Base-by-base conservation (phyloP, 164 flowering plant genomes). In the Nymphaea thermarum region DNA sequence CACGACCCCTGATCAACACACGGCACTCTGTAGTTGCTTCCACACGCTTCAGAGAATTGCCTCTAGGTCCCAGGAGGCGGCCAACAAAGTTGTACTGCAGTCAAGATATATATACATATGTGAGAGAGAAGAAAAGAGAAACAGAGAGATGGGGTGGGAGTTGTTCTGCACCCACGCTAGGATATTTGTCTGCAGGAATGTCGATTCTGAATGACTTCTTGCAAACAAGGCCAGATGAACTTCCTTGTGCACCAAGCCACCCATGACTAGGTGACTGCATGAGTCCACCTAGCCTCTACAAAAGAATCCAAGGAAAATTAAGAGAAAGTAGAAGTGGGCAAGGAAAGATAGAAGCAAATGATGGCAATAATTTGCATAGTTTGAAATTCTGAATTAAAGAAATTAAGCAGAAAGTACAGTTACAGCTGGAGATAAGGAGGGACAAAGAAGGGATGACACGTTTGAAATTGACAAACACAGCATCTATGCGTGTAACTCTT, bases 1-100 rank as follows among this genome's bases (percentile, higher is more conserved):
- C 99, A 71, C 88, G 88, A 6, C 99, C 99, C 78, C 99, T 82
- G 61, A 94, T 94, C 76, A 94, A 70, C 71, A 94, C 95, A 66
- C 96, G 98, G 67, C 99, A 94, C 12, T 94, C 96, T n/a, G 98
- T 94, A 76, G 66, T 90, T 74, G 93, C 96, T 84, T 94, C 99
- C 72, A 94, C 96, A 45, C 98, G 82, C 80, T 94, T 94, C 65
- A 94, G 89, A 74, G 99, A 94, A 82, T 91, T 88, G 63, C 99
- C 99, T 71, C 99, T 85, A 36, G 99, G 99, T 44, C 99, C 99
- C 69, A 94, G 96, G 70, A 94, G 96, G 43, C 99, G 98, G n/a
- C 99, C 99, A 64, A 94, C 99, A 87, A 94, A 94, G 78, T 94
- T 94, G 76, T 72, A 94, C 99, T 94, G 90, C 81, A 81, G 70